A percentile compares a stretch with the other conserved stretches of the same genome.
Evolutionary conservation across 331 rosid genomes (phyloP).

Genomic region (Arachis monticola): DNA sequence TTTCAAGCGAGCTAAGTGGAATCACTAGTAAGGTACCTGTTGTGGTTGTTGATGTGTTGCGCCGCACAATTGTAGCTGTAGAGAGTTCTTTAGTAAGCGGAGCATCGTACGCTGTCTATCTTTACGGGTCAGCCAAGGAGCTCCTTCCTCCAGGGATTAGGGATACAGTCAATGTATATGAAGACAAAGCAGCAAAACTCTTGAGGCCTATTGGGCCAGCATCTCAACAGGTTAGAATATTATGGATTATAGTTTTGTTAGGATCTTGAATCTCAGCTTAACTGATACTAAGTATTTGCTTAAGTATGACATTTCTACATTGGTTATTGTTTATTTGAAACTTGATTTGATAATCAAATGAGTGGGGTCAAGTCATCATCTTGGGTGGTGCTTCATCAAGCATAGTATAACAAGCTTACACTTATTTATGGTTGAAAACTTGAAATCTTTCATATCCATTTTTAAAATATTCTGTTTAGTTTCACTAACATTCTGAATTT

Average conservation of each 20-base stretch:
- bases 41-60: conserved; percentile 64
- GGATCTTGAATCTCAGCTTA: conserved; percentile 31
- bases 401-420: conserved; percentile 17
- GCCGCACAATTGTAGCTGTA: conserved; percentile 57
- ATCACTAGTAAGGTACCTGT: conserved; percentile 59
- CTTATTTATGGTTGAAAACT: conserved; percentile 16
- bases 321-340: conserved; percentile 19
- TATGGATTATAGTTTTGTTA: conserved; percentile 13
- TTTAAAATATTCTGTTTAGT: conserved; percentile 16
- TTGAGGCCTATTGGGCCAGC: conserved; percentile 66
- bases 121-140: conserved; percentile 79
- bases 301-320: neutral
- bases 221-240: conserved; percentile 65
- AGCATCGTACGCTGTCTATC: conserved; percentile 61
- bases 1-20: conserved; percentile 68
- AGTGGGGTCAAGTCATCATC: conserved; percentile 22
- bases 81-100: conserved; percentile 74
- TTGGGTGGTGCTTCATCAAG: conserved; percentile 1
- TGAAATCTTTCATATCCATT: conserved; percentile 10
- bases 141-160: conserved; percentile 70
- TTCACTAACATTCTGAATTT: conserved; percentile 29
- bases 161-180: conserved; percentile 62
- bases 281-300: conserved; percentile 5
- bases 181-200: conserved; percentile 63
- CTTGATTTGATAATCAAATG: conserved; percentile 29